Conservation (phyloP, 2,329 filamentous ascomycete genomes). For the Aspergillus ibericus region DNA sequence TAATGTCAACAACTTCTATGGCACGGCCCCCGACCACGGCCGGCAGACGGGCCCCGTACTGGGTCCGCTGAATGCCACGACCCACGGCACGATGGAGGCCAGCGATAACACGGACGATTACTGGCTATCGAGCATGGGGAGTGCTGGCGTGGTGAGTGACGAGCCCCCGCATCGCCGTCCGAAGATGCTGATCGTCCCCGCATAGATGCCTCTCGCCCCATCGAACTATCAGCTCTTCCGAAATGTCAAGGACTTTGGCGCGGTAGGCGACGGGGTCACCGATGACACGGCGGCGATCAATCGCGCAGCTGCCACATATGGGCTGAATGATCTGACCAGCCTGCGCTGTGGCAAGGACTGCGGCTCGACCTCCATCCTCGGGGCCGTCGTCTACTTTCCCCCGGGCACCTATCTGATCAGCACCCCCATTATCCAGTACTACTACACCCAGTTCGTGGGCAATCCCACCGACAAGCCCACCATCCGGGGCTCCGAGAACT, state of each 20-base stretch:
- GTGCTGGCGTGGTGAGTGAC: not conserved
- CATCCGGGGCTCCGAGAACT: not conserved
- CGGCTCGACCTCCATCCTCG: slow-evolving; percentile 70
- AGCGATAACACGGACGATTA: not conserved
- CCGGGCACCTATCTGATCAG: slow-evolving; percentile 34
- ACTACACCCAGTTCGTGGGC: slow-evolving; percentile 10
- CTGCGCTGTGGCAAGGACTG: slow-evolving; percentile 71
- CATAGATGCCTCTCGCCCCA: not conserved
- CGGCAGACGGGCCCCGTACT: not conserved
- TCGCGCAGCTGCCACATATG: slow-evolving; percentile 65
- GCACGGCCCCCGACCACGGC: not conserved
- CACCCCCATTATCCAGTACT: slow-evolving; percentile 6
- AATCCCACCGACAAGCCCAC: not conserved
- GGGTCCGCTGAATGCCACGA: not conserved
- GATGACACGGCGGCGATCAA: slow-evolving; percentile 85
- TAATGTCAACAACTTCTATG: not conserved
- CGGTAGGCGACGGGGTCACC: slow-evolving; percentile 60
- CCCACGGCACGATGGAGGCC: not conserved
- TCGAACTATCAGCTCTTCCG: slow-evolving; percentile 58
- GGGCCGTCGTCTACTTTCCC: slow-evolving; percentile 81
- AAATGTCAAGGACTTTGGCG: slow-evolving; percentile 65
- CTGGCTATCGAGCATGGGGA: not conserved
- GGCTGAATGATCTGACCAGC: slow-evolving; percentile 19
- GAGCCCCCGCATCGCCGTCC: not conserved
- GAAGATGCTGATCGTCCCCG: not conserved